Conservation (phyloP, 306 rosid species). For the Prosopis cineraria region DNA sequence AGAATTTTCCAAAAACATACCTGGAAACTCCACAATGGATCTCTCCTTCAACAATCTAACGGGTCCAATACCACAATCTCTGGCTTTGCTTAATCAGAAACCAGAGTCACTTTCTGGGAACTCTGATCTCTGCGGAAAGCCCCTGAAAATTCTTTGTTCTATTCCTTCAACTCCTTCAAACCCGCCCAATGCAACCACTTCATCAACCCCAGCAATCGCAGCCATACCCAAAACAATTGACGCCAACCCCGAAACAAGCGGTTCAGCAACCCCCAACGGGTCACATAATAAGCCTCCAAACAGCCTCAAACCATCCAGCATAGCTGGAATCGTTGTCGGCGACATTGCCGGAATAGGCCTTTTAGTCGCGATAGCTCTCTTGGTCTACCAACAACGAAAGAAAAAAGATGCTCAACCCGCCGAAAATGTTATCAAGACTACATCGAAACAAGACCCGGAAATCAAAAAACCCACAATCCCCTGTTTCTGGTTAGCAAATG, state of each 20-base stretch:
- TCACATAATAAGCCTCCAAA: constrained; percentile 41
- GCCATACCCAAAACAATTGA: constrained; percentile 75
- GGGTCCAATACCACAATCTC: constrained; percentile 70
- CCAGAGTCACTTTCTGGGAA: constrained; percentile 64
- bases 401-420: not conserved
- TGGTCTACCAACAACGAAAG: constrained; percentile 64
- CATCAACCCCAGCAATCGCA: constrained; percentile 79
- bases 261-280: constrained; percentile 31
- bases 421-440: not conserved
- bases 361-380: constrained; percentile 53
- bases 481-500: constrained; percentile 61
- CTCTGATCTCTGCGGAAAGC: constrained; percentile 80
- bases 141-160: constrained; percentile 64
- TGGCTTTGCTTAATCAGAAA: constrained; percentile 57
- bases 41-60: constrained; percentile 87
- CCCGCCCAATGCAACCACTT: constrained; percentile 37
- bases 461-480: constrained; percentile 36
- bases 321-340: constrained; percentile 72
- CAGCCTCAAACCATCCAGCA: constrained; percentile 71
- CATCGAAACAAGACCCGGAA: constrained; percentile 6
- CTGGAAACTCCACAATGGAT: constrained; percentile 65
- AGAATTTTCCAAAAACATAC: constrained; percentile 48
- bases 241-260: constrained; percentile 41
- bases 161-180: constrained; percentile 67
- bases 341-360: constrained; percentile 69